Conservation (phyloP, 2,329 filamentous ascomycete species). For the Fusarium protoensiforme region DNA sequence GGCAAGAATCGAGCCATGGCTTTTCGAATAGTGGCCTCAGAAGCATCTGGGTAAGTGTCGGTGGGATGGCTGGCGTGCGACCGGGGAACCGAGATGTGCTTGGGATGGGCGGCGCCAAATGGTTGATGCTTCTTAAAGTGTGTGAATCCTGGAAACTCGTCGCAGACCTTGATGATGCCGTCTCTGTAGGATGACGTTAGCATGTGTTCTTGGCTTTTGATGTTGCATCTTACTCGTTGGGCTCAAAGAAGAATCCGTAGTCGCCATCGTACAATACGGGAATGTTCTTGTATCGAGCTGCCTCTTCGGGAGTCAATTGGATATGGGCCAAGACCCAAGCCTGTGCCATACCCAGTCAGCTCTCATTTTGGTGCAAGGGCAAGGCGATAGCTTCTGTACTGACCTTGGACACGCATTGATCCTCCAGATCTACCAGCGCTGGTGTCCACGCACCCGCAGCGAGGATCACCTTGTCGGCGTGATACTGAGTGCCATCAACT, state of each 20-base stretch:
- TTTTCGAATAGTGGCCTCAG: background rate
- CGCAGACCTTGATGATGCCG: conserved; percentile 5
- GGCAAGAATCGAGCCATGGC: conserved; percentile 7
- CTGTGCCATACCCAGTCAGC: background rate
- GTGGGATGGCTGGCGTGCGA: conserved; percentile 6
- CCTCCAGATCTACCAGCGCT: conserved; percentile 1
- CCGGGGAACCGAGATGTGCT: conserved; percentile 8
- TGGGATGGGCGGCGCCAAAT: background rate
- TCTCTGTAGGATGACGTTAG: background rate
- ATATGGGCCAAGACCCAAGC: conserved; percentile 10
- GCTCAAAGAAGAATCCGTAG: conserved; percentile 18
- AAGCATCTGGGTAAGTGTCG: conserved; percentile 7
- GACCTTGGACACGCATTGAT: conserved; percentile 11
- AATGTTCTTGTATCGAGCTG: background rate
- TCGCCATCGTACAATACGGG: conserved; percentile 9
- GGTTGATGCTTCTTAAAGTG: conserved; percentile 4
- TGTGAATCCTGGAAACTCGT: conserved; percentile 14
- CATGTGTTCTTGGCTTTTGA: background rate
- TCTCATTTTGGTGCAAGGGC: background rate
- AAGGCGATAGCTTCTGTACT: background rate
- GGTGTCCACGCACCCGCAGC: conserved; percentile 4
- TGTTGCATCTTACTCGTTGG: conserved; percentile 1
- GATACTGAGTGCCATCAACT: conserved; percentile 1
- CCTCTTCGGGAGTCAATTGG: conserved; percentile 7
- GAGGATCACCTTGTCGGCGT: conserved; percentile 7